A percentile compares a stretch with the other conserved stretches of the same genome.
Conservation (phyloP, 768 basidiomycete genomes). For the Phlegmacium glaucopus region DNA sequence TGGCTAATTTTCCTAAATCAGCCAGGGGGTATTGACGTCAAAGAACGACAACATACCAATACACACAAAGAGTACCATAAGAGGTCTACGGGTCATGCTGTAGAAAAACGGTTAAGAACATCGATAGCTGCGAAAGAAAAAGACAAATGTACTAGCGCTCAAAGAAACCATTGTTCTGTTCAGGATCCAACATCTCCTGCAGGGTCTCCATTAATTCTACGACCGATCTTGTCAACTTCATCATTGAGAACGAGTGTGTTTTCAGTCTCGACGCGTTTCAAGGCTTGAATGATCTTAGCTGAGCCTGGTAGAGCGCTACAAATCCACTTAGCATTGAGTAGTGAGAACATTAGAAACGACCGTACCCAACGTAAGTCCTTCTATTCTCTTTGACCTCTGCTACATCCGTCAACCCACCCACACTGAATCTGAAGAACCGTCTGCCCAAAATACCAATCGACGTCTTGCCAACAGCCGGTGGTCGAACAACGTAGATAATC, state of each 20-base stretch:
- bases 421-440: slow-evolving; percentile 95
- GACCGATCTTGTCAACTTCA: too few species aligned
- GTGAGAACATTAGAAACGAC: too few species aligned
- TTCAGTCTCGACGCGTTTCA: too few species aligned
- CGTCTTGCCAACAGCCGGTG: slow-evolving; percentile 97
- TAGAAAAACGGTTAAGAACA: too few species aligned
- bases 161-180: slow-evolving; percentile 92
- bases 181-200: slow-evolving; percentile 96
- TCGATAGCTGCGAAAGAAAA: slow-evolving; percentile 1
- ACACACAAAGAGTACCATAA: too few species aligned
- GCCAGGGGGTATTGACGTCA: too few species aligned
- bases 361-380: slow-evolving; percentile 92
- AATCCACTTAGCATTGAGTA: too few species aligned
- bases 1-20: slow-evolving; percentile 48
- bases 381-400: slow-evolving; percentile 99
- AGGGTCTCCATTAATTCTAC: too few species aligned
- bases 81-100: slow-evolving; percentile 98
- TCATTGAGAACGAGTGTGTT: too few species aligned
- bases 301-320: too few species aligned
- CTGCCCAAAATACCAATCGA: slow-evolving; percentile 89
- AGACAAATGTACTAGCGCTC: slow-evolving; percentile 80
- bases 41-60: too few species aligned
- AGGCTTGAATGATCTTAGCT: too few species aligned
- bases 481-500: slow-evolving; percentile 94
- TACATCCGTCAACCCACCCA: slow-evolving; percentile 94